Conservation (phyloP, 192 early-diverging fungal genomes). For the Borealophlyctis nickersoniae region DNA sequence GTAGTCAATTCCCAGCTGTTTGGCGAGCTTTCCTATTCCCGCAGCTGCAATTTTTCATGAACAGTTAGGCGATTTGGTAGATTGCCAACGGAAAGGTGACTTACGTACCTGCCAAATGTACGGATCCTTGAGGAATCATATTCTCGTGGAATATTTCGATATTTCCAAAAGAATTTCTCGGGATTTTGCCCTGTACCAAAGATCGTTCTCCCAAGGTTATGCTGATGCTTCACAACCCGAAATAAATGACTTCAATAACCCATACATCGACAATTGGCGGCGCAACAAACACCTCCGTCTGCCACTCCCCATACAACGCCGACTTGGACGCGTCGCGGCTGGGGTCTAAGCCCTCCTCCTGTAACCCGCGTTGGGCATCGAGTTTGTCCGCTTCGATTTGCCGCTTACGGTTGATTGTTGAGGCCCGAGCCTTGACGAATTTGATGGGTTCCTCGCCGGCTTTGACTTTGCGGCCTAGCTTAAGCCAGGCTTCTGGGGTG, state of each 20-base stretch:
- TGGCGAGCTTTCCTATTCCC: slow-evolving; percentile 64
- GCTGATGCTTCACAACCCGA: too few species aligned
- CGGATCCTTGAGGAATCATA: slow-evolving; percentile 82
- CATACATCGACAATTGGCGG: slow-evolving; percentile 61
- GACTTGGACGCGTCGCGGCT: slow-evolving; percentile 33
- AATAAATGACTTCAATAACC: neutral
- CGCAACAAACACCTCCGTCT: slow-evolving; percentile 68
- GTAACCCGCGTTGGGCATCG: slow-evolving; percentile 5
- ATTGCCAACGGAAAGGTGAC: neutral
- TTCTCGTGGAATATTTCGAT: slow-evolving; percentile 76
- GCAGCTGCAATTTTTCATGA: neutral
- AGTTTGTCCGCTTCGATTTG: slow-evolving; percentile 31
- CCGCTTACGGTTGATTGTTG: slow-evolving; percentile 45
- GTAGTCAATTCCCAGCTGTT: slow-evolving; percentile 73
- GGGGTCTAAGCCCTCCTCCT: slow-evolving; percentile 17
- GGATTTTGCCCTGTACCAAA: slow-evolving; percentile 70
- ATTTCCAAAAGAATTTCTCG: slow-evolving; percentile 78
- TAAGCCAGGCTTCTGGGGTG: slow-evolving; percentile 61
- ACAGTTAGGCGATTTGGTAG: neutral
- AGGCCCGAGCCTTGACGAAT: slow-evolving; percentile 41
- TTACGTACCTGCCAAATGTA: slow-evolving; percentile 59
- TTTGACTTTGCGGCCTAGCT: slow-evolving; percentile 54
- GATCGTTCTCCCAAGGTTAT: neutral
- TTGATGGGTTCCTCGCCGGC: slow-evolving; percentile 41
- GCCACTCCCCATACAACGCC: slow-evolving; percentile 81